Evolutionary conservation across 805 yeast species (phyloP).

Genomic region (Wickerhamomyces ciferrii): DNA sequence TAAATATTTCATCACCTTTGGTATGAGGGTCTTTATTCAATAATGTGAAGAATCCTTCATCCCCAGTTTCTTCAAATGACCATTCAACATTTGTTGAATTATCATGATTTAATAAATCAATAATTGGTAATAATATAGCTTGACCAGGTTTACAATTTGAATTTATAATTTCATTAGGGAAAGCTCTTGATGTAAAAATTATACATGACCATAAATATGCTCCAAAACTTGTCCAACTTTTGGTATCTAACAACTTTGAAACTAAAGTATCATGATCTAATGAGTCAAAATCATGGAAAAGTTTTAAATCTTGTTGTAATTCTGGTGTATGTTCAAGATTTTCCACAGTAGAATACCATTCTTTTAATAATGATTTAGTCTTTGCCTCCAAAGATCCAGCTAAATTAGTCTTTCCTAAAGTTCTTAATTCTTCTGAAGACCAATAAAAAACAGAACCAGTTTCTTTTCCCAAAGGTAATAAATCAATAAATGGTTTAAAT

Average conservation of each 20-base stretch:
- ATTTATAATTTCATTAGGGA: slow-evolving; percentile 51
- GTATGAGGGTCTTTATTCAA: slow-evolving; percentile 8
- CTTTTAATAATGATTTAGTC: slow-evolving; percentile 44
- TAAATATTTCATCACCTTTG: slow-evolving; percentile 47
- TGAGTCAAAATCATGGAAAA: slow-evolving; percentile 10
- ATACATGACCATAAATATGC: slow-evolving; percentile 73
- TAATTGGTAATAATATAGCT: slow-evolving; percentile 71
- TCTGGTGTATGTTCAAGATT: slow-evolving; percentile 6
- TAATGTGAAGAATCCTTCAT: slow-evolving; percentile 14
- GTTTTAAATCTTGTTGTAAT: slow-evolving; percentile 12
- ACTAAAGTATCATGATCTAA: slow-evolving; percentile 13
- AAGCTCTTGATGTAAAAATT: slow-evolving; percentile 73
- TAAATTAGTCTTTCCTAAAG: slow-evolving; percentile 61
- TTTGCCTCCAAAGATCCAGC: slow-evolving; percentile 50
- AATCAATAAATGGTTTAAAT: slow-evolving; percentile 40
- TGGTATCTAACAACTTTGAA: slow-evolving; percentile 13
- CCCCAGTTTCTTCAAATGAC: slow-evolving; percentile 29
- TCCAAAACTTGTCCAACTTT: slow-evolving; percentile 57
- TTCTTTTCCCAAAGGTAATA: slow-evolving; percentile 37
- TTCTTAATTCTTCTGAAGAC: slow-evolving; percentile 44
- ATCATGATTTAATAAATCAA: slow-evolving; percentile 75
- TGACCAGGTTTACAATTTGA: slow-evolving; percentile 30
- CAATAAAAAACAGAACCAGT: slow-evolving; percentile 60
- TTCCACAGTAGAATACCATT: slow-evolving; percentile 42
- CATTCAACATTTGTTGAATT: slow-evolving; percentile 64